Evolutionary conservation across 2,329 filamentous ascomycete genomes (phyloP), one percentile per base, ranked within the genome.

Genomic region (Raffaelea ambrosiae): DNA sequence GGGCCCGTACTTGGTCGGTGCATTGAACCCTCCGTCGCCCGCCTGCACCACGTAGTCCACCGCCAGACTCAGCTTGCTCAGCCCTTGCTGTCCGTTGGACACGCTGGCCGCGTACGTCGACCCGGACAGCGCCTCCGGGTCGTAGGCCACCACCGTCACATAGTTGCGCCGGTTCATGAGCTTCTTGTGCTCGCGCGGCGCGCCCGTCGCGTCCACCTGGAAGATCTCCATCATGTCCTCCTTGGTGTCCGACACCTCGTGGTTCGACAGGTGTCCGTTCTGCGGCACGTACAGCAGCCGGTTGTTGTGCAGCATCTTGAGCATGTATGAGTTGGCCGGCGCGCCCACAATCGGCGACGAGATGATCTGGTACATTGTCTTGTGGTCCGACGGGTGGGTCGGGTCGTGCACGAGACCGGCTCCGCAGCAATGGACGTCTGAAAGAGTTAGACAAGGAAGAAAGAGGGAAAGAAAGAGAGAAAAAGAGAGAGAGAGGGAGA

Each of bases 211-310:
- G 58, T 98, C 93, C 8, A 84, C 87, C 59, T 93, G 88, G 76
- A 98, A 98, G 56, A 98, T 94, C 71, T 98, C 93, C 86, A 98
- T 95, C 93, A 98, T 98, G 67, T 98, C 93, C 66, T 98, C 93
- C 67, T 98, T 97, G 42, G 93, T 98, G 63, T 98, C 93, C 2
- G 83, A 86, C 1, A 86, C 77, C 54, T 83, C 77, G 52, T 88
- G 80, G 2, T 76, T 84, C 1, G 85, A 83, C 54, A 79, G 78
- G 48, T 88, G 81, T 1, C 91, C 91, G 65, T 98, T 98, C 47
- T 79, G 75, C 0, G 93, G 93, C 47, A 98, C 76, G 64, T 96
- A 98, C 23, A 97, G 80, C 35, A 86, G 80, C 65, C 91, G 93
- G 69, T 90, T 91, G 72, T 86, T 93, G 73, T 97, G 89, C n/a